phyloP scores from a whole-genome alignment of 192 early-diverging fungal genomes.

The Nowakowskiella sp. region DNA sequence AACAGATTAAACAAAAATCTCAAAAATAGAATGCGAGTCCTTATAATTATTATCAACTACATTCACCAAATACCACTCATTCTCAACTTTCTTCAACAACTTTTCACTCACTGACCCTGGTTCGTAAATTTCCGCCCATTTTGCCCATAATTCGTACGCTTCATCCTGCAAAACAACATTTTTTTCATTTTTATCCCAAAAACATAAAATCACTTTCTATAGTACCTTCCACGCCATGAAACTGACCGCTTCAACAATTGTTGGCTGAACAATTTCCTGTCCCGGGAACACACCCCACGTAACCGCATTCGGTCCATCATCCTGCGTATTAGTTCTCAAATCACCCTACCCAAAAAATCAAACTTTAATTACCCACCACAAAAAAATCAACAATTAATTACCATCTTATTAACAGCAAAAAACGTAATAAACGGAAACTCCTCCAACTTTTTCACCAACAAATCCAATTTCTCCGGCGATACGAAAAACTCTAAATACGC shows the following conservation, averaged over 20 bases:
- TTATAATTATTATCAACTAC: conserved; percentile 94
- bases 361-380: conserved; percentile 2
- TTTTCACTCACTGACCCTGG: conserved; percentile 32
- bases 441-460: conserved; percentile 61
- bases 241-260: conserved; percentile 78
- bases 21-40: conserved; percentile 57
- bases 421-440: conserved; percentile 64
- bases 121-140: conserved; percentile 73
- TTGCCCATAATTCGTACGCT: conserved; percentile 85
- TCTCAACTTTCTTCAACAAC: conserved; percentile 55
- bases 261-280: conserved; percentile 93
- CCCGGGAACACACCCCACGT: conserved; percentile 99
- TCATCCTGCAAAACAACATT: conserved; percentile 52
- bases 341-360: conserved; percentile 52
- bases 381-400: conserved; percentile 10
- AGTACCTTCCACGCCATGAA: conserved; percentile 87
- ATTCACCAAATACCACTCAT: conserved; percentile 85
- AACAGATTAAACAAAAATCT: conserved; percentile 40
- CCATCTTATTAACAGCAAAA: conserved; percentile 76
- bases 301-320: conserved; percentile 86
- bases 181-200: neutral
- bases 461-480: conserved; percentile 56
- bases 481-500: conserved; percentile 96
- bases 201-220: neutral
- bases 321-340: conserved; percentile 77